Evolutionary conservation across 345 rosid species (phyloP), one percentile per base, ranked within the genome.

Genomic region (Orychophragmus violaceus): DNA sequence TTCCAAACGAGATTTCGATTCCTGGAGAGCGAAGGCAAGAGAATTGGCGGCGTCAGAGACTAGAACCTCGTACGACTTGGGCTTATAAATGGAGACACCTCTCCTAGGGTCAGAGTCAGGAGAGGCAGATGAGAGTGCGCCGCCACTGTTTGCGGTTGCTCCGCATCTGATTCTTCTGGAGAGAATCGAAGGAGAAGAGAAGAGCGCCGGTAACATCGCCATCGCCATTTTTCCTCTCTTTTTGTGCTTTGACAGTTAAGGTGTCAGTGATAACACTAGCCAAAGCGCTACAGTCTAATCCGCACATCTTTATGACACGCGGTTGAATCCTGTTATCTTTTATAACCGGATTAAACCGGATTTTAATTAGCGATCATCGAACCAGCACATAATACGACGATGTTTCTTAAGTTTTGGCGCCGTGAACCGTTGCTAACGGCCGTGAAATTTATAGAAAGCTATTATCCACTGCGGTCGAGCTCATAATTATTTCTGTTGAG

Each of bases 41-140:
- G 86, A 84, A 37, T 76, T 79, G 39, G 96, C 95, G 42, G 98
- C 96, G 62, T 92, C 98, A 14, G 85, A 32, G 62, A 72, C 88
- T 9, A 92, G 82, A 33, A 84, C 96, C 62, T 87, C 87, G 75
- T 89, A 92, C 5, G 98, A 87, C 62, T 87, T 87, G 50, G 98
- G 98, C 76, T 87, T 92, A 74, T 92, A 92, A 35, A 86, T 71
- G 4, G 98, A 63, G 59, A 92, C 85, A 14, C 98, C 98, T 35
- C 77, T 75, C 78, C 44, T 83, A 29, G 84, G 77, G 23, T 82
- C 83, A 39, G 50, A 48, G 52, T 69, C 64, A 32, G 61, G 64
- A 27, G 84, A 48, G 12, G 67, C 3, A 14, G 83, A 37, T 14
- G 77, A 61, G 63, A 66, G 25, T 42, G 74, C 62, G 57, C 49